A percentile compares a stretch with the other conserved stretches of the same genome.
Evolutionary conservation across 139 green algal species (phyloP).

Genomic region (Eudorina sp.): DNA sequence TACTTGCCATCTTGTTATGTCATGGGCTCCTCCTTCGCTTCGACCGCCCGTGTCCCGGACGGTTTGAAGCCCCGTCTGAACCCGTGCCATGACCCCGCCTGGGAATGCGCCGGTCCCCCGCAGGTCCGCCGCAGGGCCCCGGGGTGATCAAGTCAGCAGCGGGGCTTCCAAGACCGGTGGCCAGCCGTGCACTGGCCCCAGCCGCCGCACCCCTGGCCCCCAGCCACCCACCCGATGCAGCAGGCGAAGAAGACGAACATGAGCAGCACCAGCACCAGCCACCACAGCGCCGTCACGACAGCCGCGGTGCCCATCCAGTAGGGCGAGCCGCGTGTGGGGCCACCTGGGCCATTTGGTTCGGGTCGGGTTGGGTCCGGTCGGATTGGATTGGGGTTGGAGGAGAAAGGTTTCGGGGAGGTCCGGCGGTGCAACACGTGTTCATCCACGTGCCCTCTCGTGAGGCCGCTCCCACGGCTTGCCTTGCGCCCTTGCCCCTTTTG

Average conservation of each 20-base stretch:
- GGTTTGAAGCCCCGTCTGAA: too few species aligned
- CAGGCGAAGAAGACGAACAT: constrained; percentile 3
- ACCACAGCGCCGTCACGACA: background rate
- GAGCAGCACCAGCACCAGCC: background rate
- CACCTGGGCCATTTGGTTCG: background rate
- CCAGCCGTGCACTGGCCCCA: too few species aligned
- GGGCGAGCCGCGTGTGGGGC: background rate
- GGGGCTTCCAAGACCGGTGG: too few species aligned
- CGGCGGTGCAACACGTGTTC: background rate
- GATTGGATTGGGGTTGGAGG: background rate
- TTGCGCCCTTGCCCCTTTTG: too few species aligned
- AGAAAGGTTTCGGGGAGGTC: background rate
- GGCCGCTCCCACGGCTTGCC: background rate
- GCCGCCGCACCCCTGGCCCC: too few species aligned
- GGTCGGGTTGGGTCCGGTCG: background rate
- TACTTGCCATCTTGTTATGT: too few species aligned
- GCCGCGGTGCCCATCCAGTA: background rate
- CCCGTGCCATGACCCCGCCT: too few species aligned
- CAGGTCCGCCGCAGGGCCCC: too few species aligned
- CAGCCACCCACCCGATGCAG: background rate
- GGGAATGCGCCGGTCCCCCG: too few species aligned
- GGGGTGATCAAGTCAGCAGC: too few species aligned
- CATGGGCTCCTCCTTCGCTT: too few species aligned
- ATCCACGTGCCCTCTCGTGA: background rate
- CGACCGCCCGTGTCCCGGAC: too few species aligned